These are phyloP conservation scores for Ciborinia camelliae DNA, from an alignment of 2,329 filamentous ascomycete genomes.

Conservation along the genomic window DNA sequence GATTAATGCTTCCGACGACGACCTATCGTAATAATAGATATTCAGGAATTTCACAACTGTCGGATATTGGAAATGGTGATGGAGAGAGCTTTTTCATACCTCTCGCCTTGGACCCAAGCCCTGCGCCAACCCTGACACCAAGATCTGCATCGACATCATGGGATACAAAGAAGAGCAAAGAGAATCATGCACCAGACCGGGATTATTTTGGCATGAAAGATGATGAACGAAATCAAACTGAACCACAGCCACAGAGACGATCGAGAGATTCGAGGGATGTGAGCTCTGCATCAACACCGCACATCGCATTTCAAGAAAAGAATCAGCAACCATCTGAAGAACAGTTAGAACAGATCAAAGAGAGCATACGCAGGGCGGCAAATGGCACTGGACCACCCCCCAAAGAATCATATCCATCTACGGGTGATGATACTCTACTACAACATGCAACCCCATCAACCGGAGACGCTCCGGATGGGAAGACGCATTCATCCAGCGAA, in stretches of 20 bases:
- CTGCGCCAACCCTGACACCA: constrained; percentile 51
- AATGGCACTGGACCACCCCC: constrained; percentile 25
- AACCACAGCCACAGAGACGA: constrained; percentile 21
- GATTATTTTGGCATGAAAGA: constrained; percentile 58
- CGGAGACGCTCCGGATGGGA: constrained; percentile 37
- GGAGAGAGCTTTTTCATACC: constrained; percentile 67
- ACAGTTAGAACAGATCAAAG: constrained; percentile 47
- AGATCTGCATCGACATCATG: constrained; percentile 50
- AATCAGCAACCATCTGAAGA: constrained; percentile 62
- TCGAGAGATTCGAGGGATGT: constrained; percentile 40
- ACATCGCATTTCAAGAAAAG: constrained; percentile 89
- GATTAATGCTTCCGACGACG: constrained; percentile 67
- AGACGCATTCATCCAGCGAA: constrained; percentile 43
- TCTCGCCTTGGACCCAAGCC: constrained; percentile 68
- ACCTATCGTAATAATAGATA: constrained; percentile 77
- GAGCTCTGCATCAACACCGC: constrained; percentile 61
- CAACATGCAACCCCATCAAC: constrained; percentile 34
- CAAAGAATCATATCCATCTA: constrained; percentile 30
- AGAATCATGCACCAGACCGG: constrained; percentile 40
- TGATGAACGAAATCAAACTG: constrained; percentile 42
- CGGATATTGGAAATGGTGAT: constrained; percentile 42
- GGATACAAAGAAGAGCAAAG: constrained; percentile 40
- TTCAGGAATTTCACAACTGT: constrained; percentile 61
- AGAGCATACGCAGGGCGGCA: constrained; percentile 45
- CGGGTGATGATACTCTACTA: constrained; percentile 32